Percentiles rank a stretch among this genome's conserved stretches.
Conservation (phyloP, 495 filamentous ascomycete genomes). For the Aspergillus carlsbadensis region DNA sequence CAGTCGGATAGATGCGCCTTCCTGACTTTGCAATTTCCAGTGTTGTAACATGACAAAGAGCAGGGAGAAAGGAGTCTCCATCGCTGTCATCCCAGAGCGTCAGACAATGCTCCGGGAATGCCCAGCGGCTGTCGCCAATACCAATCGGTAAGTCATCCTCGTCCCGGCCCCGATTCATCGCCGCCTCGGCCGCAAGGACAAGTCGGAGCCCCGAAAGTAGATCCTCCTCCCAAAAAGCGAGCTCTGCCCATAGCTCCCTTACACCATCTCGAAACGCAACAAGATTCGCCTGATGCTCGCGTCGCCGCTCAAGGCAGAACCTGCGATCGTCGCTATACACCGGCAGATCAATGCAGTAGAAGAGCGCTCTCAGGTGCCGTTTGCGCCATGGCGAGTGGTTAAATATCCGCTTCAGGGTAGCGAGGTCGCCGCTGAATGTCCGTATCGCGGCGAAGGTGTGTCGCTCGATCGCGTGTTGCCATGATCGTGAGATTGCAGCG, state of each 20-base stretch:
- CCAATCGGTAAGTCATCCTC: background rate
- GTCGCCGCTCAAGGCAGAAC: background rate
- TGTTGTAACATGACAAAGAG: background rate
- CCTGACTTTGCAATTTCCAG: background rate
- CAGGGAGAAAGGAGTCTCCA: background rate
- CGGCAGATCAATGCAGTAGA: slow-evolving; percentile 9
- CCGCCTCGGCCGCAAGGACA: background rate
- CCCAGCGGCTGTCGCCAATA: background rate
- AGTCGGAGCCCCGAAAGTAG: background rate
- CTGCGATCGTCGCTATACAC: background rate
- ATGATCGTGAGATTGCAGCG: slow-evolving; percentile 8
- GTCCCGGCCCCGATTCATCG: background rate
- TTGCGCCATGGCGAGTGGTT: background rate
- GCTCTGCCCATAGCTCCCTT: background rate
- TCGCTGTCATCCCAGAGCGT: background rate
- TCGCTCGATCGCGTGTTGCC: slow-evolving; percentile 10
- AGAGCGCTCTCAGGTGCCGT: background rate
- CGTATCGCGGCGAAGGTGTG: background rate
- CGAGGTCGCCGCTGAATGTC: background rate
- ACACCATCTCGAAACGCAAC: background rate
- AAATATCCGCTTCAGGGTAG: background rate
- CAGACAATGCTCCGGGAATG: background rate
- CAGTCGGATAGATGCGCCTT: slow-evolving; percentile 2
- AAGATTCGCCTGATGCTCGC: slow-evolving; percentile 6
- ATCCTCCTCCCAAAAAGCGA: background rate